Base-by-base conservation (phyloP, 768 basidiomycete species). In the Hortiboletus campestris region DNA sequence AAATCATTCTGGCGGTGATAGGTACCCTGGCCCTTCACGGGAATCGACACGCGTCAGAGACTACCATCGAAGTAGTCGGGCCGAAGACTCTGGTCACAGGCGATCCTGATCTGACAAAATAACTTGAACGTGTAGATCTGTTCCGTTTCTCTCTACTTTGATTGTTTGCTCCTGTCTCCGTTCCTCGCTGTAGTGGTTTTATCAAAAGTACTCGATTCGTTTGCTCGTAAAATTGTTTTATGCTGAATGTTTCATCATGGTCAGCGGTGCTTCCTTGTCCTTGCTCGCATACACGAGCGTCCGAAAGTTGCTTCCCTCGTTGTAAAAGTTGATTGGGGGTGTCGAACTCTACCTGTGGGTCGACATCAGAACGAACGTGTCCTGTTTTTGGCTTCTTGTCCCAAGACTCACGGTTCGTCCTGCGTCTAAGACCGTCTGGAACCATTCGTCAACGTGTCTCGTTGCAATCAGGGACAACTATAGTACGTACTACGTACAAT, bases 11-110 rank as follows among this genome's bases (percentile, higher is more conserved):
- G 61, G 77, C 56, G 66, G 72, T 63, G 82, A 82, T 62, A 80
- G 81, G 64, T 84, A 86, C 60, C 53, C 80, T 69, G 74, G 74
- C 52, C 62, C 69, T 43, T 61, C 67, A 34, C 64, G 73, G 31
- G 65, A 69, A 58, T 60, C 64, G 46, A 65, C 66, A 13, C 68
- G 72, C 38, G 59, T 64, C 53, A 69, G 78, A 56, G 78, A 79
- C 63, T 79, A 78, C 57, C 64, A 73, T 47, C 75, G 75, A 38
- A 71, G 70, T 13, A 56, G 46, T 35, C 69, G 67, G 19, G 75
- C 71, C 39, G 64, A 69, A 34, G 73, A 69, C 20, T 50, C 63
- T 52, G 63, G 66, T 13, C 61, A 71, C 45, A 70, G 68, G 62
- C 59, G 71, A 51, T 51, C 61, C 36, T 72, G 32, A 70, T 39